These are phyloP conservation scores for Rhynchospora tenuis DNA, from an alignment of 176 grass and related monocot genomes.

Conservation along the genomic window DNA sequence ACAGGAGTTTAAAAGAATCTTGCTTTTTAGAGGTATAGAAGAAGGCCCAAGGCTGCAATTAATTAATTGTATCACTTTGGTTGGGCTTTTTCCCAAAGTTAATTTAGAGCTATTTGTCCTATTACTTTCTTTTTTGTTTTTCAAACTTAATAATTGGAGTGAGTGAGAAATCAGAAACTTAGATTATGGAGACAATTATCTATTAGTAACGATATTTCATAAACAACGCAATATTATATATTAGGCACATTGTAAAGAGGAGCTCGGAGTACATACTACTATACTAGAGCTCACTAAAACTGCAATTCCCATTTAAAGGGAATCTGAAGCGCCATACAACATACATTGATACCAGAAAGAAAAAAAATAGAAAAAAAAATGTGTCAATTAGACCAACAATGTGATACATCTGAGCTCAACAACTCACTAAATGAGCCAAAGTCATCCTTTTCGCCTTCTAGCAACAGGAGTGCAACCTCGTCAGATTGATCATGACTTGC, in stretches of 20 bases:
- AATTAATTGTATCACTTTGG: background rate
- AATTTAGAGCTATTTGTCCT: background rate
- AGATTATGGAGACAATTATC: background rate
- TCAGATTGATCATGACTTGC: constrained; percentile 24
- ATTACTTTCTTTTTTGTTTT: background rate
- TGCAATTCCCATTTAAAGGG: background rate
- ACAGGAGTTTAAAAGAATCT: background rate
- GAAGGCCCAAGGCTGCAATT: constrained; percentile 10
- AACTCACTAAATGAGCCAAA: constrained; percentile 31
- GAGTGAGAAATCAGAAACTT: background rate
- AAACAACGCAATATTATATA: constrained; percentile 9
- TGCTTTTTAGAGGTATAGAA: background rate
- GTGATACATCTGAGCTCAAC: constrained; percentile 26
- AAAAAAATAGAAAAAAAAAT: constrained; percentile 10
- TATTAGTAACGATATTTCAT: constrained; percentile 6
- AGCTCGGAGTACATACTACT: constrained; percentile 12
- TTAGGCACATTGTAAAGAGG: constrained; percentile 14
- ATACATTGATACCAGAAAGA: constrained; percentile 15
- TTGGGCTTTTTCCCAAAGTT: background rate
- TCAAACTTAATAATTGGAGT: background rate
- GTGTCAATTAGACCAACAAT: constrained; percentile 13
- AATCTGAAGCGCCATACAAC: constrained; percentile 12
- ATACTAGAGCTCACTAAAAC: constrained; percentile 21
- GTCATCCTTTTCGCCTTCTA: constrained; percentile 20
- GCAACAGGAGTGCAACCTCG: constrained; percentile 31